Conservation (phyloP, 2,329 filamentous ascomycete species). For the Calonectria montana region DNA sequence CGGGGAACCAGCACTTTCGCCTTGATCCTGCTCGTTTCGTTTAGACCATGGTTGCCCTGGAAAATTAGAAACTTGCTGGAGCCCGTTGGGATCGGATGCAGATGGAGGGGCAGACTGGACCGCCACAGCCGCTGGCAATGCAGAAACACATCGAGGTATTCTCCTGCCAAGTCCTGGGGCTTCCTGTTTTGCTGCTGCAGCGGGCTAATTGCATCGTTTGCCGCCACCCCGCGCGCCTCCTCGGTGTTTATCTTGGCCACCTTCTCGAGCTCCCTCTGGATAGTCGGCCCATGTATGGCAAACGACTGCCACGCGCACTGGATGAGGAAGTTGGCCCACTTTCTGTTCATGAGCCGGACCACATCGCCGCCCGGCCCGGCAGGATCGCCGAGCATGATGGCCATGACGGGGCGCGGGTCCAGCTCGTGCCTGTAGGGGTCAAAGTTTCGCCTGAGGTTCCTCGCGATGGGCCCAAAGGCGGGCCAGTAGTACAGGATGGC, state of each 20-base stretch:
- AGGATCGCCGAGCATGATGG: conserved; percentile 5
- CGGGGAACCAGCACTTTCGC: background rate
- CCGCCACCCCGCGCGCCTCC: no score
- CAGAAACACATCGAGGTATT: background rate
- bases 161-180: background rate
- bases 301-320: background rate
- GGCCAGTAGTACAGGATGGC: conserved; percentile 12
- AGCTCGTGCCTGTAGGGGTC: background rate
- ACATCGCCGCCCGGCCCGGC: background rate
- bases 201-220: no score
- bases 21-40: background rate
- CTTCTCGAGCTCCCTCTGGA: background rate
- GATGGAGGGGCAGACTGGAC: background rate
- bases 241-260: background rate
- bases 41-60: no score
- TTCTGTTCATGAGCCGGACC: background rate
- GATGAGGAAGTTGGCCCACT: conserved; percentile 1
- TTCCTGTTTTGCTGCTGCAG: background rate
- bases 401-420: conserved; percentile 7
- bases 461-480: background rate
- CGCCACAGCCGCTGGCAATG: background rate
- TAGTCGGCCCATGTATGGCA: background rate
- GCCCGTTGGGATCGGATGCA: background rate
- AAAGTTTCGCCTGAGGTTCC: background rate
- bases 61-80: background rate